Evolutionary conservation across 2,329 filamentous ascomycete species (phyloP), one percentile per base, ranked within the genome.

Genomic region (Ophiocordyceps camponoti-rufipedis): DNA sequence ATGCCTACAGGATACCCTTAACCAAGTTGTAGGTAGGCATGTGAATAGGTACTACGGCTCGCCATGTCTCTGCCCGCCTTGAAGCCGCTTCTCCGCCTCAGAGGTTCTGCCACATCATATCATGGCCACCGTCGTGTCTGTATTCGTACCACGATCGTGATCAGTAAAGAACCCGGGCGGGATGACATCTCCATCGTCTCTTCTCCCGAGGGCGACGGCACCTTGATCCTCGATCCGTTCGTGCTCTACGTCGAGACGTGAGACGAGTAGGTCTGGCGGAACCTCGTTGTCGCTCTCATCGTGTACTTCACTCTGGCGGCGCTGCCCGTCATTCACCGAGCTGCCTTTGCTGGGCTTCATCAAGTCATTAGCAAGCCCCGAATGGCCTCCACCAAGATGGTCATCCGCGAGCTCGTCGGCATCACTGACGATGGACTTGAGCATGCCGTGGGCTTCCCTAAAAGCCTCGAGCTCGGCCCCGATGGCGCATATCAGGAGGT

Each of bases 391-490:
- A 16, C 33, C 28, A 4, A 41, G n/a, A 1, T 47, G 46, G 10
- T 46, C 46, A 14, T 52, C 49, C 16, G 39, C 23, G 16, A 28
- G 39, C 7, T 28, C 42, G 14, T 46, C 49, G 1, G 46, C 42
- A 12, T 29, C 35, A 8, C 45, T 41, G 1, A 51, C 31, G n/a
- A 54, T n/a, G 10, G 48, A 48, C 39, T 53, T 48, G n/a, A 85
- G 61, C 40, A 85, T 65, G 3, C 65, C 59, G 51, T 71, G 69
- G 1, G 78, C 78, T 53, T 80, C 72, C 31, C 63, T 64, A 48
- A 84, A 78, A 2, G 80, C 79, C 48, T 81, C 78, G 1, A 83
- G 56, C 57, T 85, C 84, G 0, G 84, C 83, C 0, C 82, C 81
- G 32, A 89, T 77, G 11, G 82, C 82, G 44, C 76, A 83, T 5